A percentile compares a stretch with the other conserved stretches of the same genome.
Evolutionary conservation across 805 yeast species (phyloP).

Genomic region (Yueomyces sp.): DNA sequence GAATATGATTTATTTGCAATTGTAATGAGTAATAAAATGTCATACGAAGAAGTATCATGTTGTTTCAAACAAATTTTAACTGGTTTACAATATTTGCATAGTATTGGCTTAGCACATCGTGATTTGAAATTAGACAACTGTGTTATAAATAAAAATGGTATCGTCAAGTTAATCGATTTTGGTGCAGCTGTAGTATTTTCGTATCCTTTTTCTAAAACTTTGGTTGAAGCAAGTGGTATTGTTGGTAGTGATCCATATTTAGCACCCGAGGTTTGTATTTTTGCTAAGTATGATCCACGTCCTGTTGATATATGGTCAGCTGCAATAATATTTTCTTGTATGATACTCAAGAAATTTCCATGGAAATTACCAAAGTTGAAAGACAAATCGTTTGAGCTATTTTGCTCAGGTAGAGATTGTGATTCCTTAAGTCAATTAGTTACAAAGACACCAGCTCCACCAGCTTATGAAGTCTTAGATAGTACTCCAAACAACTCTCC

Average conservation of each 20-base stretch:
- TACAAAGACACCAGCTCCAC: conserved; percentile 31
- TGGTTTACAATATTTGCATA: conserved; percentile 67
- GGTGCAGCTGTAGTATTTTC: conserved; percentile 84
- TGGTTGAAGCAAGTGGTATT: conserved; percentile 64
- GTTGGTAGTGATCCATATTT: conserved; percentile 78
- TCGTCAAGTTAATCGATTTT: conserved; percentile 78
- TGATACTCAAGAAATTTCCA: conserved; percentile 79
- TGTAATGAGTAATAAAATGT: conserved; percentile 86
- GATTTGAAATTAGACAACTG: conserved; percentile 85
- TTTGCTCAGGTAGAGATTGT: conserved; percentile 56
- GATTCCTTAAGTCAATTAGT: conserved; percentile 47
- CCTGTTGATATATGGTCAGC: conserved; percentile 88
- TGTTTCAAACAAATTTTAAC: conserved; percentile 75
- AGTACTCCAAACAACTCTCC: conserved; percentile 4
- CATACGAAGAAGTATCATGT: conserved; percentile 63
- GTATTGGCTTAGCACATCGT: conserved; percentile 75
- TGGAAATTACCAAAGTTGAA: conserved; percentile 78
- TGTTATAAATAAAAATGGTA: conserved; percentile 67
- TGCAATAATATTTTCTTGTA: conserved; percentile 78
- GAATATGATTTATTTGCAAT: conserved; percentile 86
- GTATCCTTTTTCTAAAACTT: conserved; percentile 61
- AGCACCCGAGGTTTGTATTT: conserved; percentile 80
- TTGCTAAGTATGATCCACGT: conserved; percentile 68
- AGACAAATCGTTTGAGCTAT: conserved; percentile 68
- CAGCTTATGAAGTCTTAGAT: conserved; percentile 20